Evolutionary conservation across 192 early-diverging fungal genomes (phyloP).

Genomic region (Entomortierella parvispora): DNA sequence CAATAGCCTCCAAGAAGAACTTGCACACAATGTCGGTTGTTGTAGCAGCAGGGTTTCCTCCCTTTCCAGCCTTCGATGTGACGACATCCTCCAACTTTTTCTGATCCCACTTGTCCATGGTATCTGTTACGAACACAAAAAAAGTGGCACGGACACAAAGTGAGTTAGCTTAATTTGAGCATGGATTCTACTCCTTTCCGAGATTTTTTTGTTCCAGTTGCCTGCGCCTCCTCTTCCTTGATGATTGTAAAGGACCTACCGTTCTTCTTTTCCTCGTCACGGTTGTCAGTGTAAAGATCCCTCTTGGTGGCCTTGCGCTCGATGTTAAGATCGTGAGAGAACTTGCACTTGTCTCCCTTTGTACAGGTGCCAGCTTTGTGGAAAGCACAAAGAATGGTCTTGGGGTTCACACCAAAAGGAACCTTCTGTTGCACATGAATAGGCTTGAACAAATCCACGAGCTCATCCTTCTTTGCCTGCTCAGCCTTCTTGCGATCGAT

Average conservation of each 20-base stretch:
- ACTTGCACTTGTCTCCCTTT: conserved; percentile 95
- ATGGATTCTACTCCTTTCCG: not conserved
- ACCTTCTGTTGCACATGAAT: conserved; percentile 90
- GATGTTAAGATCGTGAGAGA: conserved; percentile 93
- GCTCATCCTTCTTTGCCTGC: conserved; percentile 89
- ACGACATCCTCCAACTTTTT: conserved; percentile 90
- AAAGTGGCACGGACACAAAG: not conserved
- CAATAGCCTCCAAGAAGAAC: conserved; percentile 97
- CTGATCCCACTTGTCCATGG: conserved; percentile 98
- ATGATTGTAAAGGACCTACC: conserved; percentile 6
- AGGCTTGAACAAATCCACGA: conserved; percentile 91
- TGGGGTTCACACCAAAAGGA: conserved; percentile 97
- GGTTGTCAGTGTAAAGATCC: conserved; percentile 93
- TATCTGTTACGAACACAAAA: conserved; percentile 66
- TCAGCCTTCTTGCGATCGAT: conserved; percentile 80
- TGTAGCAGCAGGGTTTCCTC: conserved; percentile 78
- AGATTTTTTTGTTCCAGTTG: too few species aligned
- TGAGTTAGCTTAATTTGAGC: not conserved
- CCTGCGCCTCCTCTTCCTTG: not conserved
- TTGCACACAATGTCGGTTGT: conserved; percentile 99
- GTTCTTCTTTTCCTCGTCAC: conserved; percentile 69
- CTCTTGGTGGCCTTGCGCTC: conserved; percentile 92
- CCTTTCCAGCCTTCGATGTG: conserved; percentile 68
- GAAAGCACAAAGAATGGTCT: conserved; percentile 91
- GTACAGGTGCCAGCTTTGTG: conserved; percentile 94